Evolutionary conservation across 768 basidiomycete species (phyloP).

Genomic region (Lentinula guzmanii): DNA sequence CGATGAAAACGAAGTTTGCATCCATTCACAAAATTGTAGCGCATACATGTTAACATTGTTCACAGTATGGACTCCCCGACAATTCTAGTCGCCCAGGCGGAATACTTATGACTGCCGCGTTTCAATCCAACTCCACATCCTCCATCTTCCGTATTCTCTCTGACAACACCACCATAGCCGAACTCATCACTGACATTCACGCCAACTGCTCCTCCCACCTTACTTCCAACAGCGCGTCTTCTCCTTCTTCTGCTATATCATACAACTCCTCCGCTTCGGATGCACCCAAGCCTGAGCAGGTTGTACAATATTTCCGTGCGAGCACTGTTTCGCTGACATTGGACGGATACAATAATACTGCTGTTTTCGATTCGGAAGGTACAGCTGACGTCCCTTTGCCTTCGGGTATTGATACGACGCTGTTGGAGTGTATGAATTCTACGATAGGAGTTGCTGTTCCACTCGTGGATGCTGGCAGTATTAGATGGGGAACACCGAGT

Average conservation of each 20-base stretch:
- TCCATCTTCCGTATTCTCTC: slow-evolving; percentile 41
- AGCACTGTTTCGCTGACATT: slow-evolving; percentile 48
- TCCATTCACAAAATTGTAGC: not conserved
- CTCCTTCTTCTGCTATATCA: slow-evolving; percentile 20
- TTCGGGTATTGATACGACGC: slow-evolving; percentile 27
- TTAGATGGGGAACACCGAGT: not conserved
- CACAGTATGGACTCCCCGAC: slow-evolving; percentile 37
- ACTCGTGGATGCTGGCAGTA: slow-evolving; percentile 2
- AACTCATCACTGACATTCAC: slow-evolving; percentile 35
- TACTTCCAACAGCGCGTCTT: slow-evolving; percentile 22
- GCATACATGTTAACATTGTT: not conserved
- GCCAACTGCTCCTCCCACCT: slow-evolving; percentile 37
- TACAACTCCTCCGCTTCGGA: slow-evolving; percentile 21
- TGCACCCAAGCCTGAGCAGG: slow-evolving; percentile 19
- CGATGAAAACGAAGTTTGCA: slow-evolving; percentile 31
- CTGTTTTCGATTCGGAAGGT: slow-evolving; percentile 28
- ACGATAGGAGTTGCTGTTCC: slow-evolving; percentile 33
- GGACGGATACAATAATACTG: slow-evolving; percentile 57
- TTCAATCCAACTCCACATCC: slow-evolving; percentile 31
- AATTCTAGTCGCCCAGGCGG: slow-evolving; percentile 49
- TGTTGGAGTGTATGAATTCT: slow-evolving; percentile 44
- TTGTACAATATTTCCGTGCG: slow-evolving; percentile 56
- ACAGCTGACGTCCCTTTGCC: slow-evolving; percentile 34
- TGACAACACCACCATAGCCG: slow-evolving; percentile 40
- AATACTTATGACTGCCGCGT: slow-evolving; percentile 27